Evolutionary conservation across 2,329 filamentous ascomycete species (phyloP).

Genomic region (Talaromyces albobiverticillius): DNA sequence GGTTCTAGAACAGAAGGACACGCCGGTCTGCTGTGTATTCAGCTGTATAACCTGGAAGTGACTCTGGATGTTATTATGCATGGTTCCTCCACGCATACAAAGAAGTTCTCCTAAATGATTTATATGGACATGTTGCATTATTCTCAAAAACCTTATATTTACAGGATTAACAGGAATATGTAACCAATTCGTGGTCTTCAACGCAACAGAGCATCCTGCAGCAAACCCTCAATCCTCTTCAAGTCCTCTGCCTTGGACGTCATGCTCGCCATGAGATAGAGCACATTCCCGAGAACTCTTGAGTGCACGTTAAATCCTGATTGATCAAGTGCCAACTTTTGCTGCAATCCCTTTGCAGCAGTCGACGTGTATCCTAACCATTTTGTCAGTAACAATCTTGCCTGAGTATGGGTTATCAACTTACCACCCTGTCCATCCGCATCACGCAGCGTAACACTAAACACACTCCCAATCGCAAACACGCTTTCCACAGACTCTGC

Average conservation of each 20-base stretch:
- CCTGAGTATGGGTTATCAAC: conserved; percentile 13
- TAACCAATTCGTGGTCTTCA: too few species aligned
- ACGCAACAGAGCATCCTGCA: not conserved
- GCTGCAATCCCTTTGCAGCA: conserved; percentile 53
- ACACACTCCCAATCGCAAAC: conserved; percentile 71
- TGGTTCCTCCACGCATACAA: too few species aligned
- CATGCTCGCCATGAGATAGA: conserved; percentile 60
- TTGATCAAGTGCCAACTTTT: conserved; percentile 40
- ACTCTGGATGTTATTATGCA: too few species aligned
- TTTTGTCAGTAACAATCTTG: not conserved
- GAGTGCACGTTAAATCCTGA: conserved; percentile 51
- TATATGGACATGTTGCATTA: too few species aligned
- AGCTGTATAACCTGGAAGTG: too few species aligned
- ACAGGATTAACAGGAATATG: too few species aligned
- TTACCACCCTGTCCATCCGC: conserved; percentile 42
- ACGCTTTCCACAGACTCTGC: conserved; percentile 58
- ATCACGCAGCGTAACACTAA: conserved; percentile 62
- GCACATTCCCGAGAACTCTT: conserved; percentile 59
- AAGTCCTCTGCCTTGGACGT: conserved; percentile 46
- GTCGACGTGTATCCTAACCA: conserved; percentile 56
- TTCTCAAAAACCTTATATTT: too few species aligned
- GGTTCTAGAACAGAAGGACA: too few species aligned
- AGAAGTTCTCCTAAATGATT: too few species aligned
- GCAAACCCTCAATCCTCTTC: conserved; percentile 36
- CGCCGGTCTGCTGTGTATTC: too few species aligned